Percentiles rank a stretch among this genome's conserved stretches.
Conservation (phyloP, 148 eudicot species). For the Chenopodium berlandieri region DNA sequence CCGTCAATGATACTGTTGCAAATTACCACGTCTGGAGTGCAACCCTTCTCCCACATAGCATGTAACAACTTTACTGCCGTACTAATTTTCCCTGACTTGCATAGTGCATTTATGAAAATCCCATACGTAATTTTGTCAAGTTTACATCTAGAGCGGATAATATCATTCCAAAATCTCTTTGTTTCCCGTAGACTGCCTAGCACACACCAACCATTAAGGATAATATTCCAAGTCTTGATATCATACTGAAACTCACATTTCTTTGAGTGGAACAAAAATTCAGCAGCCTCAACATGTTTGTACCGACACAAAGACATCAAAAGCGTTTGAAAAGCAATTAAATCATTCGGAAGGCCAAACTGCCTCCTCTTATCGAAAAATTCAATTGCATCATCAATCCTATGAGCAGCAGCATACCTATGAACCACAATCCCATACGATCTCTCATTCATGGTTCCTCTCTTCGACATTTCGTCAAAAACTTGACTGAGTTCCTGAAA, state of each 20-base stretch:
- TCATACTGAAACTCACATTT: slow-evolving; percentile 43
- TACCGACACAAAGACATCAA: slow-evolving; percentile 61
- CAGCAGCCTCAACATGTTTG: slow-evolving; percentile 80
- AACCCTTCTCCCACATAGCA: slow-evolving; percentile 65
- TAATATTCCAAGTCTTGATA: slow-evolving; percentile 72
- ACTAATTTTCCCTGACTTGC: slow-evolving; percentile 67
- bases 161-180: slow-evolving; percentile 79
- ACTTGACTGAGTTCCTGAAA: slow-evolving; percentile 51
- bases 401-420: slow-evolving; percentile 72
- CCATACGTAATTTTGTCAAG: slow-evolving; percentile 71
- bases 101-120: slow-evolving; percentile 58
- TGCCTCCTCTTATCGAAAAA: slow-evolving; percentile 56
- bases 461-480: slow-evolving; percentile 72
- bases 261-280: slow-evolving; percentile 57
- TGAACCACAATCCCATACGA: slow-evolving; percentile 62
- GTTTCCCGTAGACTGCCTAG: slow-evolving; percentile 66
- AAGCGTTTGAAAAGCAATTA: slow-evolving; percentile 64
- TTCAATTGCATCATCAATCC: slow-evolving; percentile 53
- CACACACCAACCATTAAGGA: slow-evolving; percentile 88
- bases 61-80: slow-evolving; percentile 53
- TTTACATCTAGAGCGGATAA: slow-evolving; percentile 43
- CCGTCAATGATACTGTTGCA: slow-evolving; percentile 75
- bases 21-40: slow-evolving; percentile 60
- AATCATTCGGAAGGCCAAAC: slow-evolving; percentile 53
- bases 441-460: slow-evolving; percentile 48